Conservation (phyloP, 306 rosid species). For the Malus fusca region DNA sequence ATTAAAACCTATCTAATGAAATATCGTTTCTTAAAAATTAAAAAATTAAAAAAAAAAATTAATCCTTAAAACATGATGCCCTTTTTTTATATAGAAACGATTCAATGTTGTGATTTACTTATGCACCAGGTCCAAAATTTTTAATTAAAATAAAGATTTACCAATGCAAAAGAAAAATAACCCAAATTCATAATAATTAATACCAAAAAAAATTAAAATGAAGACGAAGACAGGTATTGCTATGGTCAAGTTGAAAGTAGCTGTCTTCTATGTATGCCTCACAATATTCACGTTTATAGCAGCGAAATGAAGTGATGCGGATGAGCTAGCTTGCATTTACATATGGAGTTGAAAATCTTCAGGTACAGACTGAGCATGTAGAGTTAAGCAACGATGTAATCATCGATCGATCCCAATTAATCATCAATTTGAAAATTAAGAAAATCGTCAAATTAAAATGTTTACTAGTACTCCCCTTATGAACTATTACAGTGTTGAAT, state of each 20-base stretch:
- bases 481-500: background rate
- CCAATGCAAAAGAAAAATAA: background rate
- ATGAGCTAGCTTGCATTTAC: background rate
- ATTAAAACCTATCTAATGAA: too few species aligned
- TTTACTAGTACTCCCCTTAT: too few species aligned
- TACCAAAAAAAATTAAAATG: background rate
- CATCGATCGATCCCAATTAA: background rate
- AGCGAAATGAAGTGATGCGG: background rate
- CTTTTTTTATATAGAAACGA: too few species aligned
- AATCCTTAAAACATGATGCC: background rate
- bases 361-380: background rate
- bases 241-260: background rate
- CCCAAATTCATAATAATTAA: background rate
- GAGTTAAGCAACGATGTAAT: background rate
- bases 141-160: too few species aligned
- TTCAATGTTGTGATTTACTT: background rate
- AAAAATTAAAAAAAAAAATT: too few species aligned
- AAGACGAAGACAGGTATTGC: background rate
- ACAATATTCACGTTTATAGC: too few species aligned
- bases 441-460: too few species aligned
- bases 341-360: background rate
- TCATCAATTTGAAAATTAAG: background rate
- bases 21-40: too few species aligned
- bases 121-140: background rate
- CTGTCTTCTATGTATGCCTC: background rate